Percentiles rank a stretch among this genome's conserved stretches.
Evolutionary conservation across 2,329 filamentous ascomycete genomes (phyloP).

Genomic region (Fusarium azukiicola): DNA sequence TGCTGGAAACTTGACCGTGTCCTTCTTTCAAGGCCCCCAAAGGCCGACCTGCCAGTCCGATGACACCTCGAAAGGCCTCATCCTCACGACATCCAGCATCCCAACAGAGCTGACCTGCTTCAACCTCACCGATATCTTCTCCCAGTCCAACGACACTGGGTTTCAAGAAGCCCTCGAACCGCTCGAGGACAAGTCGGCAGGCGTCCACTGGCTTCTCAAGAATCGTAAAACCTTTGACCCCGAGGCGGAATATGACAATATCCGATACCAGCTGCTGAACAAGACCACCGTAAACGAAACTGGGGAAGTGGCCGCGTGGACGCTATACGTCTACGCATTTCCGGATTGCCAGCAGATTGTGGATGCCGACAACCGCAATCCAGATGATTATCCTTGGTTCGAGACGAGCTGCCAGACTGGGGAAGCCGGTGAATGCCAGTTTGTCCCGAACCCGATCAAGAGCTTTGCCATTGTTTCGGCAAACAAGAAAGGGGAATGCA

Average conservation of each 20-base stretch:
- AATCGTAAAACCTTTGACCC: not conserved
- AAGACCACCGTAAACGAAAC: slow-evolving; percentile 6
- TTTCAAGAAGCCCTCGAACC: slow-evolving; percentile 13
- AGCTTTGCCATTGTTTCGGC: slow-evolving; percentile 12
- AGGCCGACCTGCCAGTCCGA: not conserved
- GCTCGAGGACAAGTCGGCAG: not conserved
- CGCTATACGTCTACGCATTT: slow-evolving; percentile 10
- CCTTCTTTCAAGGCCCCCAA: not conserved
- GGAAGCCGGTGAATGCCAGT: slow-evolving; percentile 4
- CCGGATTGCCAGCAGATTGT: slow-evolving; percentile 8
- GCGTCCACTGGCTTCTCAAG: not conserved
- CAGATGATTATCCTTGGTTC: slow-evolving; percentile 2
- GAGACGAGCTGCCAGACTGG: slow-evolving; percentile 13
- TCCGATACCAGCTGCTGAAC: not conserved
- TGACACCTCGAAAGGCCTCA: not conserved
- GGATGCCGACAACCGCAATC: not conserved
- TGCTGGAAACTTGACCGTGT: not conserved
- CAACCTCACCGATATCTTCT: not conserved
- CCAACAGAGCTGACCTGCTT: slow-evolving; percentile 11
- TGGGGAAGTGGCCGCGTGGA: not conserved
- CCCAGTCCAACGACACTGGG: not conserved
- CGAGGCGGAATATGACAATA: not conserved
- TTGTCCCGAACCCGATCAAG: slow-evolving; percentile 4
- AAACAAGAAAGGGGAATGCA: not conserved
- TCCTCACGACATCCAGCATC: slow-evolving; percentile 7